Base-by-base conservation (phyloP, 192 early-diverging fungal genomes). In the Coemansia guatemalensis region DNA sequence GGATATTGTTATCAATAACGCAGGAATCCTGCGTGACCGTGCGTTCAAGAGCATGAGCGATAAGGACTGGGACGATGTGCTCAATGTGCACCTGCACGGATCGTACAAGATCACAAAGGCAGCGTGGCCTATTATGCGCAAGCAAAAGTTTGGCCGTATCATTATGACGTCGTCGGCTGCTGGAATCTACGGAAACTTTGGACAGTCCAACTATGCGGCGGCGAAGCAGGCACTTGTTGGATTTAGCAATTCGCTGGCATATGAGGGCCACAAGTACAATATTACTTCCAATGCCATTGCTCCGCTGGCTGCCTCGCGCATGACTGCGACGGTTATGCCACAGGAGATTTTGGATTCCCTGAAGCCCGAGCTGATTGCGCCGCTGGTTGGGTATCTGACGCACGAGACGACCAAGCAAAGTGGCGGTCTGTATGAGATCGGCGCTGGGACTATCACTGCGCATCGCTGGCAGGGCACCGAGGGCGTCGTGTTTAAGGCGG, bases 131-230 rank as follows among this genome's bases (percentile, higher is more conserved):
- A 82, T 92, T 67, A 93, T 99, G 87, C 87, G 88, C 59, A 93
- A 96, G 84, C 96, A 98, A 69, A 95, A 95, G 69, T 99, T 82
- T 60, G 97, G 97, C 48, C 86, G 93, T 61, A 85, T 95, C 60
- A 89, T 96, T 70, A 95, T 92, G 85, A 93, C 91, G 64, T 90
- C 96, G 14, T 97, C 95, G 51, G 95, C 95, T 51, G 95, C 97
- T 50, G 97, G 97, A 60, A 89, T 99, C 58, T 99, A 99, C 74
- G 97, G 97, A 59, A 99, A 98, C 87, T 98, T 97, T 86, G 97
- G 97, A 49, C 88, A 92, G 73, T 87, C 72, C 48, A 83, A 75
- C 68, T 82, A 82, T 56, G 74, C 58, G 39, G 76, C 84, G 75
- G 97, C 97, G 56, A 99, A 98, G 78, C 87, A 96, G 68, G 96